Conservation (phyloP, 176 grass and related monocot genomes). For the Puccinellia tenuiflora region DNA sequence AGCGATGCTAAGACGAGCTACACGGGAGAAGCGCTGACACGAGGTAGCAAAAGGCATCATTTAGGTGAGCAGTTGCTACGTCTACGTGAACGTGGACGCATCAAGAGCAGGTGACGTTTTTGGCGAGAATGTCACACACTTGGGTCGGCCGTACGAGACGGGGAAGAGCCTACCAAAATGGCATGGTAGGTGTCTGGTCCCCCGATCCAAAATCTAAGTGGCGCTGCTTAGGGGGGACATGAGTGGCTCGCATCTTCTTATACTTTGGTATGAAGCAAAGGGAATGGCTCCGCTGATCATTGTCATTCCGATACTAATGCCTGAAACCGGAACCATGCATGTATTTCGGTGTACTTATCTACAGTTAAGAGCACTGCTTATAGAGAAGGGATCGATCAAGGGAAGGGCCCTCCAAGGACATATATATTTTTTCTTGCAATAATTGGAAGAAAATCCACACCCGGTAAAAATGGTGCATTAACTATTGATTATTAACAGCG, state of each 20-base stretch:
- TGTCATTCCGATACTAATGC: neutral
- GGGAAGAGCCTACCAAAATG: neutral
- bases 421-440: too few relatives aligned
- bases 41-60: neutral
- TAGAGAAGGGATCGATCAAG: too few relatives aligned
- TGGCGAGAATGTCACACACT: neutral
- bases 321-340: neutral
- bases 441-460: neutral
- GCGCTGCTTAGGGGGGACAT: neutral
- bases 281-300: neutral
- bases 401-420: too few relatives aligned
- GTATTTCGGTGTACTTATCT: neutral
- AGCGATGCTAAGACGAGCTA: neutral
- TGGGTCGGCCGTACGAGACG: neutral
- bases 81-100: neutral
- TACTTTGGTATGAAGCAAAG: constrained; percentile 32
- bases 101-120: neutral
- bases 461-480: neutral
- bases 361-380: neutral
- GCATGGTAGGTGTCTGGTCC: neutral
- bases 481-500: neutral
- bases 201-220: neutral
- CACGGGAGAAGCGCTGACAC: neutral
- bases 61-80: constrained; percentile 19
- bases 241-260: neutral